Evolutionary conservation across 192 early-diverging fungal species (phyloP), one percentile per base, ranked within the genome.

Genomic region (Geranomyces michiganensis): DNA sequence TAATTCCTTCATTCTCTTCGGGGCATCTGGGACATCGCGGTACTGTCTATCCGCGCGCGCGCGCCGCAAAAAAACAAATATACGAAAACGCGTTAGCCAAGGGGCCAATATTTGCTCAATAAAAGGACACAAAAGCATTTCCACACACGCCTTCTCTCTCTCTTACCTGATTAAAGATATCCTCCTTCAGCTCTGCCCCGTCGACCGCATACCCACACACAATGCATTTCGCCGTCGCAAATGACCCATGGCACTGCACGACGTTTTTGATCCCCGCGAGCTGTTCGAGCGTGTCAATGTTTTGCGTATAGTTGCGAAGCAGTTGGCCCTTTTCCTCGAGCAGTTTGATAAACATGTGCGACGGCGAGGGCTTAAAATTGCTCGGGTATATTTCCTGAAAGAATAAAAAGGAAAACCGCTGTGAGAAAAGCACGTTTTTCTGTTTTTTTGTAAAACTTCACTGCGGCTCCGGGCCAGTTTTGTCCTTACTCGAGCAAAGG

Each of bases 171-270:
- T 81, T 82, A 72, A 92, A 90, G 17, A 97, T 94, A 36, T 89
- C 89, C 5, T 83, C 77, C 74, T 94, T 88, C 56, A 99, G 90
- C 13, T 85, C 91, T 48, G 89, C 84, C 6, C 96, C 96, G 12
- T 84, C 76, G 15, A 90, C 88, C 64, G 87, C 85, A 64, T 89
- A 88, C 1, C 85, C 88, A 60, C 97, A 99, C 6, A 84, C 86
- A 46, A 97, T 87, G 72, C 97, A 99, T 17, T 87, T 90, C 0
- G 95, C 94, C 0, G 94, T 90, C 3, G 94, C 93, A 89, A 98
- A 99, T n/a, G 93, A 96, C 6, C 95, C 97, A 79, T 99, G 97
- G 71, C 94, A 96, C 65, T 96, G 90, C 12, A 97, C 77, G 8
- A 97, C 86, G 2, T 78, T 83, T 27, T 85, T 77, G 47, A 99